Evolutionary conservation across 176 grass and related monocot genomes (phyloP).

Genomic region (Secale cereale): DNA sequence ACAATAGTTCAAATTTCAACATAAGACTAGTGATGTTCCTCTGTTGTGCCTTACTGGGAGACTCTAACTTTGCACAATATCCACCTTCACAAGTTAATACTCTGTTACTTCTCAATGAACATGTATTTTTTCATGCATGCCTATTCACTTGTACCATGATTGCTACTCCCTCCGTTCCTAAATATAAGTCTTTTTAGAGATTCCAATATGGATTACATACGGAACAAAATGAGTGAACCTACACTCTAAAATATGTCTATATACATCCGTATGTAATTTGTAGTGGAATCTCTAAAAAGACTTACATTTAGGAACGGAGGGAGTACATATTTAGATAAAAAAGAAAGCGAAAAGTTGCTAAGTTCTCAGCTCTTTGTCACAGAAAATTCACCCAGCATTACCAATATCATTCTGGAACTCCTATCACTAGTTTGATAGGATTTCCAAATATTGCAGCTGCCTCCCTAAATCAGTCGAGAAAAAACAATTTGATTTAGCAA

Average conservation of each 20-base stretch:
- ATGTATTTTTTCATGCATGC: neutral
- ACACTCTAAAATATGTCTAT: too few relatives aligned
- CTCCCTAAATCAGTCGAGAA: neutral
- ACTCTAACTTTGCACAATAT: neutral
- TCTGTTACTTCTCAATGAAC: neutral
- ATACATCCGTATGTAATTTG: too few relatives aligned
- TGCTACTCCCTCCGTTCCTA: too few relatives aligned
- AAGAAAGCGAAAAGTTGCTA: neutral
- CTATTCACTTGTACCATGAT: neutral
- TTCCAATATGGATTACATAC: too few relatives aligned
- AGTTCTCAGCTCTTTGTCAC: neutral
- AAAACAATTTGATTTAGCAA: neutral
- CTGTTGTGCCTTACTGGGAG: too few relatives aligned
- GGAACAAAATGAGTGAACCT: too few relatives aligned
- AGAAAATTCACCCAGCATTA: neutral
- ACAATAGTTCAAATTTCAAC: neutral
- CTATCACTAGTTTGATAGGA: neutral
- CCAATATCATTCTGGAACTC: neutral
- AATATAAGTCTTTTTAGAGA: too few relatives aligned
- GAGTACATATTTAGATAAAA: neutral
- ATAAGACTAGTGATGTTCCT: neutral
- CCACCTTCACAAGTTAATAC: neutral
- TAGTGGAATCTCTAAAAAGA: too few relatives aligned
- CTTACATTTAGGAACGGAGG: too few relatives aligned
- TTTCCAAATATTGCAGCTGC: neutral